Conservation (phyloP, 139 green algal genomes). For the Desmodesmus armatus region DNA sequence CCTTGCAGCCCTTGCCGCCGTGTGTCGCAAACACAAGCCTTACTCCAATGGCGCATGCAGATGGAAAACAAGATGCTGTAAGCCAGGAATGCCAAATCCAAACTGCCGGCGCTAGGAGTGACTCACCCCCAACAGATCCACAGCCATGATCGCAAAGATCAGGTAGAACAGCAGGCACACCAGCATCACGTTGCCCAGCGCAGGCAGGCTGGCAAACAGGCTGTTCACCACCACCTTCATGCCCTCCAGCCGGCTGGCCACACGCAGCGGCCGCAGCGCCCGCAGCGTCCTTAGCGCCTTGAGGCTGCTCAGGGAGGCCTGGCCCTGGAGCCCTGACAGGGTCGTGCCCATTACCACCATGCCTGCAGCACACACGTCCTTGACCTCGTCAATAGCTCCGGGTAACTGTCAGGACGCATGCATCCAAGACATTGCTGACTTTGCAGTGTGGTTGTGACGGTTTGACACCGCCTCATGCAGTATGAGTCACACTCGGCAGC, state of each 20-base stretch:
- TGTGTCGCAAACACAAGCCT: too few relatives aligned
- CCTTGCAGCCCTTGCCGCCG: too few relatives aligned
- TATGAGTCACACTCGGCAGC: too few relatives aligned
- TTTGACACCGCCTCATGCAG: too few relatives aligned
- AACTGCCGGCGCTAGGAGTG: too few relatives aligned
- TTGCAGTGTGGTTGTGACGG: too few relatives aligned
- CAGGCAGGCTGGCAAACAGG: slow-evolving; percentile 66
- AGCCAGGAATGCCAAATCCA: too few relatives aligned
- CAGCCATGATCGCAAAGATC: slow-evolving; percentile 79
- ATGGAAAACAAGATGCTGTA: too few relatives aligned
- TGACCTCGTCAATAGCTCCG: too few relatives aligned
- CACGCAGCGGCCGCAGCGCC: slow-evolving; percentile 69
- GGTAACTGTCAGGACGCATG: too few relatives aligned
- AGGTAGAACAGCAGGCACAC: slow-evolving; percentile 80
- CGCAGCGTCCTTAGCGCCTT: slow-evolving; percentile 69
- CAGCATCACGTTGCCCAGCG: slow-evolving; percentile 72
- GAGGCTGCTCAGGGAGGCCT: slow-evolving; percentile 51
- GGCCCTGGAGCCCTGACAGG: not conserved
- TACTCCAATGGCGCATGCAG: too few relatives aligned
- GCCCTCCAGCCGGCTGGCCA: slow-evolving; percentile 61
- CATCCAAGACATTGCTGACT: too few relatives aligned
- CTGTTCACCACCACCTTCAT: slow-evolving; percentile 79
- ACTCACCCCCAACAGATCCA: slow-evolving; percentile 67
- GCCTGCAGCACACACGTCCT: slow-evolving; percentile 30
- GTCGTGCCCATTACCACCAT: slow-evolving; percentile 45